Percentiles rank a stretch among this genome's conserved stretches.
Conservation (phyloP, 768 basidiomycete genomes). For the Macrolepiota dolichaula region DNA sequence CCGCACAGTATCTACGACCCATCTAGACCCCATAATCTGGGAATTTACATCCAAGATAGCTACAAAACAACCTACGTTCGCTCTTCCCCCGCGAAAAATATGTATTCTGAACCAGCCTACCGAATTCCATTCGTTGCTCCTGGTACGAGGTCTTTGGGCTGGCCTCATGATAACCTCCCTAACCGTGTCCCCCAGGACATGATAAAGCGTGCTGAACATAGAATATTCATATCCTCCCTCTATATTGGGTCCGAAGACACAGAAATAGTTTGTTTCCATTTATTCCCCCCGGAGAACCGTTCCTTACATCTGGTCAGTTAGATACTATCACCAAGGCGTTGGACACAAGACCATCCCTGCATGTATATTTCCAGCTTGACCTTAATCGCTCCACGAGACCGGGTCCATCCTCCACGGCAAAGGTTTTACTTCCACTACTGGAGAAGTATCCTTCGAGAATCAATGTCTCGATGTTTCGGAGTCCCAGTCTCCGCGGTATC, state of each 20-base stretch:
- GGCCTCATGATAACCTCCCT: background rate
- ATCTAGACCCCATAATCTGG: conserved; percentile 24
- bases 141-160: conserved; percentile 37
- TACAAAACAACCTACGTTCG: conserved; percentile 38
- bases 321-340: conserved; percentile 62
- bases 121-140: conserved; percentile 31
- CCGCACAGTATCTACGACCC: conserved; percentile 7
- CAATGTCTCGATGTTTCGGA: conserved; percentile 79
- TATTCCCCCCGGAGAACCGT: background rate
- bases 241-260: conserved; percentile 82
- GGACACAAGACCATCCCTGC: conserved; percentile 52
- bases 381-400: conserved; percentile 76
- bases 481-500: conserved; percentile 77
- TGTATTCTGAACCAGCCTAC: conserved; percentile 41
- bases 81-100: conserved; percentile 37
- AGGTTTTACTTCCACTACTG: conserved; percentile 68
- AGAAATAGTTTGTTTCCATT: conserved; percentile 59
- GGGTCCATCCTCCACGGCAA: conserved; percentile 65
- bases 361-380: conserved; percentile 75
- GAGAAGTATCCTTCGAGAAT: conserved; percentile 70
- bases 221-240: conserved; percentile 87
- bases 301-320: conserved; percentile 47
- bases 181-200: conserved; percentile 48
- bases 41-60: conserved; percentile 26
- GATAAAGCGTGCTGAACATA: conserved; percentile 69